Evolutionary conservation across 371 early-diverging fungal genomes (phyloP).

Genomic region (Basidiobolus heterosporus): DNA sequence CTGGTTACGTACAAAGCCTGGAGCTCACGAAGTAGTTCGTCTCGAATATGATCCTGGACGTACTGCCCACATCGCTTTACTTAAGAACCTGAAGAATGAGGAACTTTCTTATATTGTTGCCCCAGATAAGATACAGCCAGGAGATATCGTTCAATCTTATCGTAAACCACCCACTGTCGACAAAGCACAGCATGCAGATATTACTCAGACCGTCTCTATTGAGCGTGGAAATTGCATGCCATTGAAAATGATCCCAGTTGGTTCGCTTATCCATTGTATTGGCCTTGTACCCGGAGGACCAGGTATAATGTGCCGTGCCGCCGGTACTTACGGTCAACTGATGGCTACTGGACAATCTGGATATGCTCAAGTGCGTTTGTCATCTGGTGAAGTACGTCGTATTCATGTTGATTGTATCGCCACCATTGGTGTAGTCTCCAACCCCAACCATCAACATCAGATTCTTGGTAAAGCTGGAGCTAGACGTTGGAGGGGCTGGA

Average conservation of each 20-base stretch:
- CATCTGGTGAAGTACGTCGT: constrained; percentile 75
- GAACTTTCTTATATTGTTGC: constrained; percentile 50
- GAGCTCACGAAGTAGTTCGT: constrained; percentile 68
- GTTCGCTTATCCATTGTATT: constrained; percentile 78
- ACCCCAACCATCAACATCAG: constrained; percentile 78
- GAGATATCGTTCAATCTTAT: constrained; percentile 38
- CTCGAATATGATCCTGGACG: constrained; percentile 92
- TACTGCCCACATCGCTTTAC: constrained; percentile 78
- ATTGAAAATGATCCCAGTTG: constrained; percentile 80
- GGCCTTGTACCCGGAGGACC: constrained; percentile 64
- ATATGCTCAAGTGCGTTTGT: constrained; percentile 73
- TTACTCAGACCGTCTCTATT: constrained; percentile 50
- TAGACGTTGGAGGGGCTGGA: constrained; percentile 61
- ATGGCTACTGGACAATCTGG: constrained; percentile 61
- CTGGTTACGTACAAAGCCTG: constrained; percentile 58
- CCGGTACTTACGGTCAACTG: constrained; percentile 81
- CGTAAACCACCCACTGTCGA: constrained; percentile 9
- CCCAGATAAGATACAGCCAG: constrained; percentile 33
- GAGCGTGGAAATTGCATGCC: constrained; percentile 83
- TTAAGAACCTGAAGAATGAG: constrained; percentile 59
- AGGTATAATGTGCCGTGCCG: constrained; percentile 72
- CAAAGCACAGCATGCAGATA: constrained; percentile 11
- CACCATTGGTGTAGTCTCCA: constrained; percentile 85
- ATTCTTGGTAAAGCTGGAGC: constrained; percentile 86
- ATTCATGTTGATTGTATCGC: constrained; percentile 81